A percentile compares a stretch with the other conserved stretches of the same genome.
phyloP scores from a whole-genome alignment of 352 stramenopile species.

The Phytophthora kernoviae region DNA sequence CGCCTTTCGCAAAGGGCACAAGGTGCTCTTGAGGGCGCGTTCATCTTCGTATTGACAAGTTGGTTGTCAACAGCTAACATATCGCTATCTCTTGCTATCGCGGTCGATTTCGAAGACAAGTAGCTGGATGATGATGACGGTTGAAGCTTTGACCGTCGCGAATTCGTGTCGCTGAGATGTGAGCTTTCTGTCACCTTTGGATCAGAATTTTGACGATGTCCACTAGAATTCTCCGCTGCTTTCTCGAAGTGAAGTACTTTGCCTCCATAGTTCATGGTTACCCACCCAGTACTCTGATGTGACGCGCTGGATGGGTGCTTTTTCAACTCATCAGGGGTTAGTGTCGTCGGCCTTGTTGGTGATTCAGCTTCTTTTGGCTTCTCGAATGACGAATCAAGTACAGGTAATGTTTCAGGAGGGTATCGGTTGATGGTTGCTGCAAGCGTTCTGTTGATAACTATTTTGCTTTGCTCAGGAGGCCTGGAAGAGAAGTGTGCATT shows the following conservation, averaged over 20 bases:
- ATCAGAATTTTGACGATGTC: neutral
- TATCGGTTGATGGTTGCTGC: neutral
- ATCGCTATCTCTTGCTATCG: constrained; percentile 1
- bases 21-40: constrained; percentile 29
- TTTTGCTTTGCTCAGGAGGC: neutral
- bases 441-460: neutral
- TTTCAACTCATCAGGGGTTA: constrained; percentile 3
- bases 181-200: neutral
- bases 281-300: constrained; percentile 28
- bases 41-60: constrained; percentile 19
- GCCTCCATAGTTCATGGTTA: constrained; percentile 42
- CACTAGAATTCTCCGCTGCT: neutral
- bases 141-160: constrained; percentile 13
- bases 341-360: neutral
- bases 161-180: neutral
- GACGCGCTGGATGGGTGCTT: constrained; percentile 35
- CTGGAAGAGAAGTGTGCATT: neutral
- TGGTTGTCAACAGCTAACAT: neutral
- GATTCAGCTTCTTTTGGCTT: neutral
- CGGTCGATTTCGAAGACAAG: constrained; percentile 22
- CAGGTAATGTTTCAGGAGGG: neutral
- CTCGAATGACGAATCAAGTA: neutral
- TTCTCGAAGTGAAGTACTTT: constrained; percentile 53
- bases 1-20: constrained; percentile 56
- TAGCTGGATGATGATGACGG: constrained; percentile 35